These are phyloP conservation scores for Diaporthe citri DNA, from an alignment of 2,329 filamentous ascomycete species.

Conservation along the genomic window DNA sequence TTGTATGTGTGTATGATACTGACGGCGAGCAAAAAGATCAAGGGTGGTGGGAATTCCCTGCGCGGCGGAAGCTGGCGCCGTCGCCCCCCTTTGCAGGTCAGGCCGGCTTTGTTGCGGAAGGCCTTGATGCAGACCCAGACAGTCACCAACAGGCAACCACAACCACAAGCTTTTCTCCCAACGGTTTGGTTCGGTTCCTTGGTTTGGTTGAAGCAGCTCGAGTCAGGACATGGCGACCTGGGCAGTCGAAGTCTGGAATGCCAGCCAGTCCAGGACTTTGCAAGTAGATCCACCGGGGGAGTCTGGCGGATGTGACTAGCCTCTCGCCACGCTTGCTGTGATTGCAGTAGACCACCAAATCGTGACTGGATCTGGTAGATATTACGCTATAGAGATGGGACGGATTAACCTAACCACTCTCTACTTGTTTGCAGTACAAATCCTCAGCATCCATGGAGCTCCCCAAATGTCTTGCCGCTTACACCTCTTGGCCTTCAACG, in stretches of 20 bases:
- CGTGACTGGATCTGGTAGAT: neutral
- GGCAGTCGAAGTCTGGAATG: neutral
- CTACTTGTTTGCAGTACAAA: neutral
- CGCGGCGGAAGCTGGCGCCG: constrained; percentile 11
- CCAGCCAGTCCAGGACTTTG: neutral
- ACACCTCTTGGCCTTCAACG: neutral
- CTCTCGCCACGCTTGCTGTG: neutral
- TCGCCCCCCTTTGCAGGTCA: neutral
- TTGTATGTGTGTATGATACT: neutral
- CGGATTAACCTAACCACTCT: neutral
- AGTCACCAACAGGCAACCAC: neutral
- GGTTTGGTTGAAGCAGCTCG: neutral
- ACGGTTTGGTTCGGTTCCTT: neutral
- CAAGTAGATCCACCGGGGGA: neutral
- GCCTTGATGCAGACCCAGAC: constrained; percentile 23
- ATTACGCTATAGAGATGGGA: neutral
- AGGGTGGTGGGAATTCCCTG: constrained; percentile 23
- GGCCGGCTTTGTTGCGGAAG: constrained; percentile 18
- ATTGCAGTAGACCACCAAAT: neutral
- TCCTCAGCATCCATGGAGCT: neutral
- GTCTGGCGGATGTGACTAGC: neutral
- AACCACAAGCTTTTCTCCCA: neutral
- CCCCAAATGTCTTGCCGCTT: neutral
- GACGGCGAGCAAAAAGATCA: neutral
- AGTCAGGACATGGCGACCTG: neutral